Conservation (phyloP, 768 basidiomycete species). For the Lentinula detonsa region DNA sequence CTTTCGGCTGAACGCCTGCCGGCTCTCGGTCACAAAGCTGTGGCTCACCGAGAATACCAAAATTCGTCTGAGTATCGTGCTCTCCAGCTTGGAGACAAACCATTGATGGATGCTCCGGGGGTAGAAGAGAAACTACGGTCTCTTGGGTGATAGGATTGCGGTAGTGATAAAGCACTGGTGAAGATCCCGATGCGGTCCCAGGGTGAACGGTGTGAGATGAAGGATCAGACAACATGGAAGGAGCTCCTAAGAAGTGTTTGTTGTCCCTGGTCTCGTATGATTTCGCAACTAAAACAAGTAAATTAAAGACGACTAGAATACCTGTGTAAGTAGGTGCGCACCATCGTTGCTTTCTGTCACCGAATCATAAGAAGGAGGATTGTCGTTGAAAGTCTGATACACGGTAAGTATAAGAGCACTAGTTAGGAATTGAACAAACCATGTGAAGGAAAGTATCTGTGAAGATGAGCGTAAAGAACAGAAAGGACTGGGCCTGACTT, state of each 20-base stretch:
- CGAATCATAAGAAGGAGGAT: conserved; percentile 46
- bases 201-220: conserved; percentile 17
- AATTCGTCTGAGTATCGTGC: conserved; percentile 60
- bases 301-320: not conserved
- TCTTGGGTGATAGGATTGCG: conserved; percentile 56
- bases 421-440: not conserved
- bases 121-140: conserved; percentile 53
- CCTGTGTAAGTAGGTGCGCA: not conserved
- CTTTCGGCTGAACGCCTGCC: not conserved
- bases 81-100: conserved; percentile 71
- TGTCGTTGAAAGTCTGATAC: conserved; percentile 22
- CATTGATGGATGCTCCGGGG: conserved; percentile 82
- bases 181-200: conserved; percentile 18
- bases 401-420: not conserved
- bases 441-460: conserved; percentile 1
- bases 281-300: not conserved
- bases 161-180: conserved; percentile 64
- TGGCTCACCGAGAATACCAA: conserved; percentile 61
- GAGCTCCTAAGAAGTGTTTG: conserved; percentile 5
- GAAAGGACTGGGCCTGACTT: not conserved
- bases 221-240: conserved; percentile 14
- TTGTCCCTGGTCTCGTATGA: conserved; percentile 7
- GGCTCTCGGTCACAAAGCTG: not conserved
- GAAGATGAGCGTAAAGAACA: not conserved
- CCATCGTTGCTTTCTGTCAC: conserved; percentile 17